A percentile compares a stretch with the other conserved stretches of the same genome.
Conservation (phyloP, 441 rosid genomes). For the Erysimum pusillum region DNA sequence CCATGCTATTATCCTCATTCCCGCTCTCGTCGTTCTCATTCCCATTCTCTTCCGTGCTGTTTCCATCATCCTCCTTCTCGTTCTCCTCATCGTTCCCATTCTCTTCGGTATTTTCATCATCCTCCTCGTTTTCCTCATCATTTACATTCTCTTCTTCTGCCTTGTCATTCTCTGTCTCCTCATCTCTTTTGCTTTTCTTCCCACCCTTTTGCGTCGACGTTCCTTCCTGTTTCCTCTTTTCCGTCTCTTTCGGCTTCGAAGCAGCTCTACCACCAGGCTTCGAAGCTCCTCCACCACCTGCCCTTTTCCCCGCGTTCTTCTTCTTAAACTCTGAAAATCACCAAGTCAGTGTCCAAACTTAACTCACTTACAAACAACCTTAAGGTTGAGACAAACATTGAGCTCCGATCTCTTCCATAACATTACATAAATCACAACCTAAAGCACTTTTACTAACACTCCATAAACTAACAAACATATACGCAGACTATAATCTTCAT, state of each 20-base stretch:
- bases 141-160: constrained; percentile 24
- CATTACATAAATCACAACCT: neutral
- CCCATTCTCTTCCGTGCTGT: constrained; percentile 23
- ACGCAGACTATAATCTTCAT: neutral
- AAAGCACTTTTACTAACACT: neutral
- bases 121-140: constrained; percentile 15
- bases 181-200: constrained; percentile 36
- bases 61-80: constrained; percentile 14
- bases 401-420: neutral
- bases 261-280: constrained; percentile 36
- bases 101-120: constrained; percentile 16
- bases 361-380: constrained; percentile 5
- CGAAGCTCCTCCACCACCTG: constrained; percentile 40
- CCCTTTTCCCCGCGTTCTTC: constrained; percentile 70
- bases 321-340: constrained; percentile 61
- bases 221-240: constrained; percentile 56
- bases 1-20: constrained; percentile 18
- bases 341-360: neutral
- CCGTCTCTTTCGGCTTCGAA: constrained; percentile 55
- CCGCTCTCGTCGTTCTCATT: constrained; percentile 1
- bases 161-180: constrained; percentile 22
- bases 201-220: constrained; percentile 16
- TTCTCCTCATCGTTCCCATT: constrained; percentile 25
- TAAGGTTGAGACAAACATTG: neutral
- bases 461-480: neutral